phyloP scores from a whole-genome alignment of 192 early-diverging fungal genomes.

The Coemansia sp. region DNA sequence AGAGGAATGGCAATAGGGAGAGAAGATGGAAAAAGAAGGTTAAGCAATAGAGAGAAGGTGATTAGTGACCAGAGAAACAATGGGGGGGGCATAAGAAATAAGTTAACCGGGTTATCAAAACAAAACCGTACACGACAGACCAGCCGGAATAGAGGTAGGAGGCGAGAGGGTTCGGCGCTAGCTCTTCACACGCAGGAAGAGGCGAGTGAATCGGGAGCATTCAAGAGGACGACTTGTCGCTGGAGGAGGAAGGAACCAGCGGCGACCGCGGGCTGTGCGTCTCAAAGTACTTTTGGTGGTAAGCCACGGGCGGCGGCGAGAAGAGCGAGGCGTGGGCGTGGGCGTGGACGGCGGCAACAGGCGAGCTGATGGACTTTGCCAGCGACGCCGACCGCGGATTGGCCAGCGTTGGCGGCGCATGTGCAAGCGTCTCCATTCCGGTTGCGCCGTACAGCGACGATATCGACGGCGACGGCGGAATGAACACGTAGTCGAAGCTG shows the following conservation, averaged over 20 bases:
- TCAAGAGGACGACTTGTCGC: conserved; percentile 1
- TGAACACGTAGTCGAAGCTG: conserved; percentile 48
- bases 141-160: not conserved
- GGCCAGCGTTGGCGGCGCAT: conserved; percentile 20
- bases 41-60: not conserved
- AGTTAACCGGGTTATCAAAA: not conserved
- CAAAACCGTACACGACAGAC: not conserved
- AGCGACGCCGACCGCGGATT: conserved; percentile 26
- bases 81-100: not conserved
- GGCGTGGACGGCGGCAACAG: conserved; percentile 8
- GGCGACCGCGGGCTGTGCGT: conserved; percentile 8
- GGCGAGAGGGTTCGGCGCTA: too few species aligned
- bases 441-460: conserved; percentile 41
- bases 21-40: not conserved
- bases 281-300: conserved; percentile 35
- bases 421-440: conserved; percentile 13
- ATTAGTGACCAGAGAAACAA: not conserved
- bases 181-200: too few species aligned
- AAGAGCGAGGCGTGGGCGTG: conserved; percentile 31
- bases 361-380: conserved; percentile 32
- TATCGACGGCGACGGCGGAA: conserved; percentile 52
- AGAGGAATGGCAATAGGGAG: not conserved
- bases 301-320: conserved; percentile 32
- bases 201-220: not conserved
- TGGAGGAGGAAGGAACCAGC: not conserved